Evolutionary conservation across 192 early-diverging fungal species (phyloP).

Genomic region (Backusella australiensis): DNA sequence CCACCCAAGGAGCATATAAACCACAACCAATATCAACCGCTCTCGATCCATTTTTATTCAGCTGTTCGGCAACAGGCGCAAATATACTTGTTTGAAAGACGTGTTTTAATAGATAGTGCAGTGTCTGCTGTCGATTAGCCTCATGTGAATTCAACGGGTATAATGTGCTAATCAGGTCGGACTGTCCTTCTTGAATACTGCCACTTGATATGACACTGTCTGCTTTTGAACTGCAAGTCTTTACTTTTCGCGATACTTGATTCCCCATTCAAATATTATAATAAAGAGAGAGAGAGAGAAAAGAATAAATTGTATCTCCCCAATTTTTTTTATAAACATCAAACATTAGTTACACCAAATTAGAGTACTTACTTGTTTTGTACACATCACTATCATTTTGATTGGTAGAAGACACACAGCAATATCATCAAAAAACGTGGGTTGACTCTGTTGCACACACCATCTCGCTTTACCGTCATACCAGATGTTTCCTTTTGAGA

Average conservation of each 20-base stretch:
- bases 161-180: neutral
- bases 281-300: neutral
- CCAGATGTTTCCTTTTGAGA: neutral
- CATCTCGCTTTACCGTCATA: neutral
- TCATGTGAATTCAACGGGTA: neutral
- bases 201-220: neutral
- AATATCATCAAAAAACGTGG: neutral
- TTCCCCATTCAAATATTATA: slow-evolving; percentile 12
- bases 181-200: neutral
- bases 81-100: slow-evolving; percentile 19
- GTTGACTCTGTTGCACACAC: neutral
- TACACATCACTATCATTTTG: neutral
- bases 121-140: slow-evolving; percentile 6
- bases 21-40: slow-evolving; percentile 25
- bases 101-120: slow-evolving; percentile 30
- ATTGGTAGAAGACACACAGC: neutral
- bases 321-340: neutral
- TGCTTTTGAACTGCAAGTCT: neutral
- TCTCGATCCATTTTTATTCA: neutral
- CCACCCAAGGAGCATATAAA: slow-evolving; percentile 9
- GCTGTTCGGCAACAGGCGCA: slow-evolving; percentile 13
- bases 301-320: neutral
- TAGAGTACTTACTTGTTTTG: neutral
- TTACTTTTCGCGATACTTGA: slow-evolving; percentile 15
- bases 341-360: neutral